Evolutionary conservation across 495 filamentous ascomycete genomes (phyloP).

Genomic region (Oleoguttula mirabilis): DNA sequence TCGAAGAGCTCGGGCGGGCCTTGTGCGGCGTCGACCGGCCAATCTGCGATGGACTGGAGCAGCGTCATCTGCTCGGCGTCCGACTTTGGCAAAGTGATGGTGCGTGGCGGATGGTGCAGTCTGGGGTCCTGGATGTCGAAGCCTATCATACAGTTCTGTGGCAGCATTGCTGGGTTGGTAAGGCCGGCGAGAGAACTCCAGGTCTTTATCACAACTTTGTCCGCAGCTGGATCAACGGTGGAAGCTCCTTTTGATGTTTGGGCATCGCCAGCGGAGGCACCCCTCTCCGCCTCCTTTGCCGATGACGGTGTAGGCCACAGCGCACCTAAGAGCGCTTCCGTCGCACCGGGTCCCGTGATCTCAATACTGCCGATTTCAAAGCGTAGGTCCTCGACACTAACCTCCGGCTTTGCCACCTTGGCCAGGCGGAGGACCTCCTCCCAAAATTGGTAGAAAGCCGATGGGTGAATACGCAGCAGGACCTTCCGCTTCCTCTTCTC

Average conservation of each 20-base stretch:
- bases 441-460: constrained; percentile 78
- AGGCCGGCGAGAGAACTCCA: constrained; percentile 58
- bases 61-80: constrained; percentile 39
- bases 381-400: constrained; percentile 76
- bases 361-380: constrained; percentile 95
- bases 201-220: constrained; percentile 1
- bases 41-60: constrained; percentile 47
- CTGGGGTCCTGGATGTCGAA: constrained; percentile 73
- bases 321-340: constrained; percentile 62
- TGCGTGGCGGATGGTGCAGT: constrained; percentile 55
- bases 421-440: constrained; percentile 56
- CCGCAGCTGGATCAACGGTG: background rate
- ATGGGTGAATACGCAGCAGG: constrained; percentile 73
- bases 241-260: too few relatives aligned
- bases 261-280: background rate
- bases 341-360: constrained; percentile 69
- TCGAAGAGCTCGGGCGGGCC: constrained; percentile 53
- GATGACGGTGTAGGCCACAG: constrained; percentile 44
- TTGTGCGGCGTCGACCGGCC: constrained; percentile 54
- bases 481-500: constrained; percentile 45
- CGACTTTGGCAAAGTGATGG: constrained; percentile 27
- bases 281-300: constrained; percentile 20
- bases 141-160: constrained; percentile 54
- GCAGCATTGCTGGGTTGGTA: constrained; percentile 66
- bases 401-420: constrained; percentile 57